Base-by-base conservation (phyloP, 2,329 filamentous ascomycete genomes). In the Pseudogymnoascus sp. region DNA sequence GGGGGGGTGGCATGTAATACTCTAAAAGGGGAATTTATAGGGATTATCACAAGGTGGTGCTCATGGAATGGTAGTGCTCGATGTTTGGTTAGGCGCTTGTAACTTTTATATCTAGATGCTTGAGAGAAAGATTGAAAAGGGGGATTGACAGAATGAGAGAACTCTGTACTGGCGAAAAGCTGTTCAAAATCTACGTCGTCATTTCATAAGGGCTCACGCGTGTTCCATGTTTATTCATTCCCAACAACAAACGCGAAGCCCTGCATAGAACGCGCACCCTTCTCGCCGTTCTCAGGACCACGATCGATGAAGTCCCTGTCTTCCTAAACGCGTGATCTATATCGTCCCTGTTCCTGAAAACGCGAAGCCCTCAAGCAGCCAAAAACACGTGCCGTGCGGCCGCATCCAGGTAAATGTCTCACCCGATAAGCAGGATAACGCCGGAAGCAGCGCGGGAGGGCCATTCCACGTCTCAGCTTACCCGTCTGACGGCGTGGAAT, bases 1-100 rank as follows among this genome's bases (percentile, higher is more conserved):
- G 66, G 11, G 64, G 64, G 12, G 33, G 36, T 38, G 36, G 57
- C 6, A 58, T 58, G 57, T 58, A 58, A 38, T 15, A 58, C 4
- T 58, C 28, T 53, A 33, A 11, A 11, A 7, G 47, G 47, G 28
- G n/a, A 9, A 1, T 33, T 37, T 33, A 33, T 33, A 20, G n/a
- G 28, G 47, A 1, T 11, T 4, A 30, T 9, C 22, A 22, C 22
- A 28, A 28, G 22, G 41, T 9, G 22, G 22, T 12, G 25, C 20
- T 33, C 8, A 6, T 20, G 47, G 47, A 18, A 33, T 12, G n/a
- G 28, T 20, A 14, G 47, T 53, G 25, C 28, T 53, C 2, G n/a
- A 7, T 33, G 43, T 14, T 53, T 53, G 28, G 28, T 33, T 53
- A 33, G 47, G 47, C 15, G 47, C 12, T 53, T 53, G 47, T 53